Evolutionary conservation across 78 protist genomes (phyloP).

Genomic region (Polysphondylium violaceum): DNA sequence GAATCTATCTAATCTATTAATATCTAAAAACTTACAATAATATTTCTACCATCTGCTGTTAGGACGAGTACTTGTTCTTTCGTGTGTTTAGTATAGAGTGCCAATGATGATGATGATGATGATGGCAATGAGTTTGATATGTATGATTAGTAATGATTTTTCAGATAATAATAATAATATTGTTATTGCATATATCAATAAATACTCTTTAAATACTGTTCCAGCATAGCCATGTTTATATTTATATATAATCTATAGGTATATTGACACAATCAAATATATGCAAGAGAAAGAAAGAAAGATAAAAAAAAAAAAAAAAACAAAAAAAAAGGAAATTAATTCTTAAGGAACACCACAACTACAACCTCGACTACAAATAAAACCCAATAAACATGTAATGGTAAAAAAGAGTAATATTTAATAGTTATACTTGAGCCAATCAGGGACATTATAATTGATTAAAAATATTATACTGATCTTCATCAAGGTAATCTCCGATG

Average conservation of each 20-base stretch:
- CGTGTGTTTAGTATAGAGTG: neutral
- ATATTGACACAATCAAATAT: neutral
- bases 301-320: neutral
- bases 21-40: constrained; percentile 26
- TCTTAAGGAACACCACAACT: neutral
- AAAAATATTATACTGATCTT: no score
- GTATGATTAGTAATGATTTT: neutral
- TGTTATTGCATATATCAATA: neutral
- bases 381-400: no score
- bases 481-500: no score
- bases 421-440: no score
- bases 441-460: no score
- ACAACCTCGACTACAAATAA: neutral
- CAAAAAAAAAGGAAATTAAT: neutral
- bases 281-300: neutral
- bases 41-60: constrained; percentile 75
- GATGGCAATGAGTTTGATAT: neutral
- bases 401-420: no score
- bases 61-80: constrained; percentile 58
- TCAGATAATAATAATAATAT: neutral
- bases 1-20: neutral
- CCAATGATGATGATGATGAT: neutral
- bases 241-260: neutral
- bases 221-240: constrained; percentile 47
- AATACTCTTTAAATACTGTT: constrained; percentile 54